Conservation (phyloP, 2,329 filamentous ascomycete species). For the Diaporthe citrichinensis region DNA sequence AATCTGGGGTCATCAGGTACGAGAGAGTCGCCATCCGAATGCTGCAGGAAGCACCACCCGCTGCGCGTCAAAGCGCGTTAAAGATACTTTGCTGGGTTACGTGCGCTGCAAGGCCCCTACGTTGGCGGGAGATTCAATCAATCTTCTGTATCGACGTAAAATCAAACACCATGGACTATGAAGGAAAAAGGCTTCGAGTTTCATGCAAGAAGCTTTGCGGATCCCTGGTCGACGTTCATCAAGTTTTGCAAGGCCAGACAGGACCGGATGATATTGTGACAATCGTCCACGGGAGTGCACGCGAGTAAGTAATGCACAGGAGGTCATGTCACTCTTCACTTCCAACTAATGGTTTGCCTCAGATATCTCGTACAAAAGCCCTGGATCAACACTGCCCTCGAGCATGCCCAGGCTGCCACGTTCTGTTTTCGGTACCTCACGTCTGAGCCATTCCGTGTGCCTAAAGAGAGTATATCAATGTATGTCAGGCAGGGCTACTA, state of each 20-base stretch:
- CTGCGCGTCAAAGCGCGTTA: background rate
- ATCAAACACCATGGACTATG: background rate
- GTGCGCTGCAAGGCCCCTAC: background rate
- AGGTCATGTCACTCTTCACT: no score
- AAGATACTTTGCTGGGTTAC: background rate
- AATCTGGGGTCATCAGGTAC: background rate
- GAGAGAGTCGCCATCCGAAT: conserved; percentile 2
- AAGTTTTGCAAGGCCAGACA: background rate
- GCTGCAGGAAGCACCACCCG: background rate
- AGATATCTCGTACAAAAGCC: background rate
- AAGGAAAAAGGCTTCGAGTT: background rate
- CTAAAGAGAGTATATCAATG: background rate
- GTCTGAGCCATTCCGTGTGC: background rate
- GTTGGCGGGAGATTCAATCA: conserved; percentile 24
- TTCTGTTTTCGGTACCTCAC: conserved; percentile 13
- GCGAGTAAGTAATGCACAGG: background rate
- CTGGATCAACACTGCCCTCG: background rate
- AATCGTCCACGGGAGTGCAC: conserved; percentile 6
- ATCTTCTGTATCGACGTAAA: conserved; percentile 6
- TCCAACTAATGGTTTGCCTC: background rate
- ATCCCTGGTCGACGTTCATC: conserved; percentile 8
- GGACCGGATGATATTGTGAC: background rate
- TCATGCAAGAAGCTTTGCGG: conserved; percentile 25
- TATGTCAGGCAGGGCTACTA: background rate
- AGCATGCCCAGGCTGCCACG: conserved; percentile 12